Percentiles rank a stretch among this genome's conserved stretches.
Conservation (phyloP, 495 filamentous ascomycete genomes). For the Xylaria longipes region DNA sequence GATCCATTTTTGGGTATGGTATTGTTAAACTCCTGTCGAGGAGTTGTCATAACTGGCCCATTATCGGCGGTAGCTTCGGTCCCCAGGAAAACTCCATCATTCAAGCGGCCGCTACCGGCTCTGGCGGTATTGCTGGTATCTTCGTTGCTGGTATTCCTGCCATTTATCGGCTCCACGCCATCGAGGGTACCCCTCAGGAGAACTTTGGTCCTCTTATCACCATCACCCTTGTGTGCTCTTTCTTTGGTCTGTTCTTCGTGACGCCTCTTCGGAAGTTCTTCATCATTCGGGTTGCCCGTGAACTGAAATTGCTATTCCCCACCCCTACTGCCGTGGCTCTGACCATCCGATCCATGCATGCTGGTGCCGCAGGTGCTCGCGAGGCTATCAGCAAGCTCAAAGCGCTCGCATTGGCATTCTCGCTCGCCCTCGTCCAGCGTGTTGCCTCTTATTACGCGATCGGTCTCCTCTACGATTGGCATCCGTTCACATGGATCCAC, state of each 20-base stretch:
- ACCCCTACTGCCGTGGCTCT: constrained; percentile 67
- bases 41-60: constrained; percentile 56
- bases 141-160: constrained; percentile 70
- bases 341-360: constrained; percentile 70
- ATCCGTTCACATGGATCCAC: constrained; percentile 68
- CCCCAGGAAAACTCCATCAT: constrained; percentile 72
- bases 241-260: constrained; percentile 72
- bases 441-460: constrained; percentile 66
- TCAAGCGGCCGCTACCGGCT: constrained; percentile 67
- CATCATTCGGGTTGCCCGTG: constrained; percentile 68
- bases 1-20: constrained; percentile 71
- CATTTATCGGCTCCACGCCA: constrained; percentile 63
- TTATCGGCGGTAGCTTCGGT: constrained; percentile 66
- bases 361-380: constrained; percentile 55
- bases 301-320: constrained; percentile 69
- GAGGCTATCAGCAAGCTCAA: constrained; percentile 67
- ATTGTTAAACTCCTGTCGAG: constrained; percentile 63
- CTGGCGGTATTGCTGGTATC: constrained; percentile 67
- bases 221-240: constrained; percentile 67
- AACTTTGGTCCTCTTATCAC: constrained; percentile 66
- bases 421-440: constrained; percentile 56
- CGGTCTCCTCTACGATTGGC: constrained; percentile 72
- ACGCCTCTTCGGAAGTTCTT: constrained; percentile 74
- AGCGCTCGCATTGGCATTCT: constrained; percentile 60
- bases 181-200: constrained; percentile 55